These are phyloP conservation scores for Pythium pectinolyticum DNA, from an alignment of 352 stramenopile species.

Conservation along the genomic window DNA sequence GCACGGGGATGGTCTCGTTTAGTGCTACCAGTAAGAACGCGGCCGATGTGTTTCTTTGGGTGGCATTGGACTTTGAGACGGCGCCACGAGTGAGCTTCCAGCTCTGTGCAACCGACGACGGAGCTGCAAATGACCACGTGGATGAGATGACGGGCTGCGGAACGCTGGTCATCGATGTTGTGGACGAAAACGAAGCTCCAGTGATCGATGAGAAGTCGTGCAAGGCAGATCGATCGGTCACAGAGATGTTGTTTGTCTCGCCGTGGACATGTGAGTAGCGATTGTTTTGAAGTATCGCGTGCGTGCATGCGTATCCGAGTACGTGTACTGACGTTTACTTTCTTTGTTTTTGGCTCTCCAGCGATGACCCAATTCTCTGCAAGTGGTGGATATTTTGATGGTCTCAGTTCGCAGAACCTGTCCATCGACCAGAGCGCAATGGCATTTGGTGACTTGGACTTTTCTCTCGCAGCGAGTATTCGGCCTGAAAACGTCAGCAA, in stretches of 20 bases:
- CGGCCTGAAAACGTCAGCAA: not conserved
- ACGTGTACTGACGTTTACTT: not conserved
- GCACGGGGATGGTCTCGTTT: conserved; percentile 31
- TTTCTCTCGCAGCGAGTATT: conserved; percentile 39
- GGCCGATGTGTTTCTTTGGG: conserved; percentile 37
- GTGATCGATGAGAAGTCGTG: conserved; percentile 19
- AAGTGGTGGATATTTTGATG: conserved; percentile 24
- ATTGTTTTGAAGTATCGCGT: no score
- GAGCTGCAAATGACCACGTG: conserved; percentile 41
- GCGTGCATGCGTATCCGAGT: not conserved
- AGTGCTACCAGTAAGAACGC: conserved; percentile 25
- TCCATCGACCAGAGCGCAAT: conserved; percentile 9
- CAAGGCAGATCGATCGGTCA: not conserved
- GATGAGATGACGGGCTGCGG: conserved; percentile 51
- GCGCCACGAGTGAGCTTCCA: conserved; percentile 31
- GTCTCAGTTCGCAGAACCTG: not conserved
- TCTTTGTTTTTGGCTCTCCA: not conserved
- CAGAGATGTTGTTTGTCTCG: conserved; percentile 10
- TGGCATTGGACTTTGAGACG: conserved; percentile 41
- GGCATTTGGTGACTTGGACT: conserved; percentile 51
- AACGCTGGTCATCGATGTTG: conserved; percentile 35
- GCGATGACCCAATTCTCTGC: not conserved
- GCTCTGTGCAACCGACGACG: conserved; percentile 55
- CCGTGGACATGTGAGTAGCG: conserved; percentile 12
- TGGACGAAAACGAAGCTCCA: conserved; percentile 46